A percentile compares a stretch with the other conserved stretches of the same genome.
phyloP scores from a whole-genome alignment of 805 yeast genomes.

The Starmerella bombi region DNA sequence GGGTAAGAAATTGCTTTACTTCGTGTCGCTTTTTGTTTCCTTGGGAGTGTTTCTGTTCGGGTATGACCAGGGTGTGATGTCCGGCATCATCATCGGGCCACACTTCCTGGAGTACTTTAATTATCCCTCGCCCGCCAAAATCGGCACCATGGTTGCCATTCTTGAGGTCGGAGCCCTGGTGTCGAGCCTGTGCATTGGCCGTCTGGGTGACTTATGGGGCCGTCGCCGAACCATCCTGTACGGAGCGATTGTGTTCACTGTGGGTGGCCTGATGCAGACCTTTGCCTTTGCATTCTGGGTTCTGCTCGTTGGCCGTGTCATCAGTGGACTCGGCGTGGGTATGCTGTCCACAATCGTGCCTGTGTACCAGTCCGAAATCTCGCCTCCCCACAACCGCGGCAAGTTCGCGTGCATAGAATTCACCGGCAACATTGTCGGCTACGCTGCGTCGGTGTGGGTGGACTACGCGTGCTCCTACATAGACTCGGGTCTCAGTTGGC shows the following conservation, averaged over 20 bases:
- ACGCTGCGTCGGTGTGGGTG: constrained; percentile 74
- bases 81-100: constrained; percentile 66
- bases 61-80: constrained; percentile 81
- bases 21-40: constrained; percentile 33
- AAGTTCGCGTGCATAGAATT: constrained; percentile 76
- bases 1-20: constrained; percentile 31
- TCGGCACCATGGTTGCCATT: constrained; percentile 81
- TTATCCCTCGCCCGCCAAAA: constrained; percentile 56
- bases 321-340: constrained; percentile 82
- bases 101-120: constrained; percentile 58
- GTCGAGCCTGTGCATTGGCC: constrained; percentile 66
- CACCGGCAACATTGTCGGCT: constrained; percentile 74
- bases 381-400: constrained; percentile 79
- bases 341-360: constrained; percentile 73
- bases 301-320: constrained; percentile 61
- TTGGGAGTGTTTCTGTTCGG: constrained; percentile 55
- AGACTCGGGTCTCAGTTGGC: constrained; percentile 53
- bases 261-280: constrained; percentile 69
- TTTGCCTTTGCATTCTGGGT: constrained; percentile 40
- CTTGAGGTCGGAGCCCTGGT: constrained; percentile 78
- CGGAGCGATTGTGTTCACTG: constrained; percentile 64
- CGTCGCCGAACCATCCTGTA: constrained; percentile 64
- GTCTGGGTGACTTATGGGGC: constrained; percentile 65
- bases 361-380: constrained; percentile 74
- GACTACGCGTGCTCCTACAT: constrained; percentile 64